Evolutionary conservation across 257 asterid species (phyloP).

Genomic region (Solanum dulcamara): DNA sequence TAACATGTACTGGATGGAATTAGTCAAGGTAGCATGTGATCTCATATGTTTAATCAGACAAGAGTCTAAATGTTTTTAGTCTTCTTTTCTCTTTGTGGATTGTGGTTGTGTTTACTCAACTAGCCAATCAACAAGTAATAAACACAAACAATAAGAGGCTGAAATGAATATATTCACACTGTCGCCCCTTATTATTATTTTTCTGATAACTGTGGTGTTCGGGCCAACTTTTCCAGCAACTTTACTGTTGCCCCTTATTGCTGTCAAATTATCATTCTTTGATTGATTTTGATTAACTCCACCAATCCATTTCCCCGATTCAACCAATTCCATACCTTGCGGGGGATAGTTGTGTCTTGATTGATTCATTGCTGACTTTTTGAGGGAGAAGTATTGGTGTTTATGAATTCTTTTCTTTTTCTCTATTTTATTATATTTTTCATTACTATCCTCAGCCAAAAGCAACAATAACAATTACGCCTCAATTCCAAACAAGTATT

Average conservation of each 20-base stretch:
- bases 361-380: not conserved
- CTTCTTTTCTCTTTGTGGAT: not conserved
- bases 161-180: not conserved
- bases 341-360: not conserved
- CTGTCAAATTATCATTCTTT: not conserved
- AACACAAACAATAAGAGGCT: not conserved
- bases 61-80: not conserved
- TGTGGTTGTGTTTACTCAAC: not conserved
- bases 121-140: not conserved
- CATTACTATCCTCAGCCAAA: not conserved
- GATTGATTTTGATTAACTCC: not conserved
- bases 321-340: not conserved
- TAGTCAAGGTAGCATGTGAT: not conserved
- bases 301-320: not conserved
- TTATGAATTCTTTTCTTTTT: not conserved
- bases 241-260: not conserved
- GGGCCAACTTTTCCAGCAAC: no score
- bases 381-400: not conserved
- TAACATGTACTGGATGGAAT: not conserved
- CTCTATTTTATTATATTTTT: not conserved
- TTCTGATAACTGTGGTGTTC: no score
- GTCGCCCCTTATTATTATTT: not conserved
- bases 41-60: not conserved
- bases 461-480: not conserved
- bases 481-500: not conserved